Evolutionary conservation across 176 grass and related monocot species (phyloP), one percentile per base, ranked within the genome.

Genomic region (Guadua angustifolia): DNA sequence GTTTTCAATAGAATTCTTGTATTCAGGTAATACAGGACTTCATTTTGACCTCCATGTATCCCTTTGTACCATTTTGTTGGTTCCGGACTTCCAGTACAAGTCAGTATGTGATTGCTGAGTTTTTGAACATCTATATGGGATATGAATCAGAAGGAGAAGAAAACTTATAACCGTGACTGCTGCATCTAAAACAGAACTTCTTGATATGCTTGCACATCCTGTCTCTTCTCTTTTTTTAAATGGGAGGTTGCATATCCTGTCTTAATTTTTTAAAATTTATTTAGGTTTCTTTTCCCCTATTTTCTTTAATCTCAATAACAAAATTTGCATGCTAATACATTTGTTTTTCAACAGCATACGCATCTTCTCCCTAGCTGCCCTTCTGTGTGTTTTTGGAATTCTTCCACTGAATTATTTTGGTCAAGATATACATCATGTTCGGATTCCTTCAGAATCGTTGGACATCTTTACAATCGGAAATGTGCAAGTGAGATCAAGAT

Each of bases 321-420:
- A 83, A 58, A 32, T 50, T 65, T 8, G 6, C 59, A 43, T 11
- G 38, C 82, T 85, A 38, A 85, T 61, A 24, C 17, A 36, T 78
- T 51, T 66, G 1, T 83, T 90, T 53, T 74, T 77, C 50, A 24
- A 81, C 93, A 95, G 96, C 85, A 95, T 99, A 76, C 91, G 88
- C 14, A 91, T 99, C 43, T 95, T 99, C 79, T 94, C 93, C 25
- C 83, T 99, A 88, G 91, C 96, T 42, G 93, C 91, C 65, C 4
- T 95, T 62, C 74, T 99, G 39, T 99, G 96, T 69, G 43, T 99
- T 69, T 92, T 89, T 72, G 91, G 91, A 68, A 71, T 95, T 72
- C 89, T 99, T 61, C 96, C 93, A 12, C 67, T 94, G 64, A 94
- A 99, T 87, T 99, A 99, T 87, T 95, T 94, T 73, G 96, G 91